Percentiles rank a stretch among this genome's conserved stretches.
phyloP scores from a whole-genome alignment of 768 basidiomycete genomes.

The Leucocoprinus birnbaumii region DNA sequence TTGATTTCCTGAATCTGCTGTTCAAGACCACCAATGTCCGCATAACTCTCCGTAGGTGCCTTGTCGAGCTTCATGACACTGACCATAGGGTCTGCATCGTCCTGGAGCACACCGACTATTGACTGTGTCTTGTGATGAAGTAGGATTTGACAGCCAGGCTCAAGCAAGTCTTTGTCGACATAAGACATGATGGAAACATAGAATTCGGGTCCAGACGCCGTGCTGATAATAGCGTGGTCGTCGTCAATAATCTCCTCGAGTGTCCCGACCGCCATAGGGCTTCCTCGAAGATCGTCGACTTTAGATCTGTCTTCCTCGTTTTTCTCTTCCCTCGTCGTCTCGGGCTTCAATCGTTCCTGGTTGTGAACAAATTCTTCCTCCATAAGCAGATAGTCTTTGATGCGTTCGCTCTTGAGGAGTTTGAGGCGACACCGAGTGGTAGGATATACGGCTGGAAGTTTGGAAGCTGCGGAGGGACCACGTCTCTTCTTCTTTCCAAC shows the following conservation, averaged over 20 bases:
- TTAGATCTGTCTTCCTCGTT: slow-evolving; percentile 92
- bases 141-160: slow-evolving; percentile 93
- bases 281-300: slow-evolving; percentile 92
- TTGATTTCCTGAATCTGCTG: slow-evolving; percentile 99
- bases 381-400: slow-evolving; percentile 94
- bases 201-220: slow-evolving; percentile 91
- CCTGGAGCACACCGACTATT: slow-evolving; percentile 92
- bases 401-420: slow-evolving; percentile 94
- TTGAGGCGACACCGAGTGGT: slow-evolving; percentile 95
- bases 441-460: slow-evolving; percentile 90
- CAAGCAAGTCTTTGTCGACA: slow-evolving; percentile 96
- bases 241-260: slow-evolving; percentile 98
- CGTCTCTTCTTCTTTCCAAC: slow-evolving; percentile 96
- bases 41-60: slow-evolving; percentile 97
- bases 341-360: slow-evolving; percentile 87
- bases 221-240: slow-evolving; percentile 98
- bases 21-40: slow-evolving; percentile 96
- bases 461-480: slow-evolving; percentile 88
- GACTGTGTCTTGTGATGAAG: slow-evolving; percentile 95
- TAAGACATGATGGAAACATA: slow-evolving; percentile 98
- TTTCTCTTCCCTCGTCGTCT: slow-evolving; percentile 87
- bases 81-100: slow-evolving; percentile 94
- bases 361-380: slow-evolving; percentile 95
- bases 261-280: slow-evolving; percentile 97
- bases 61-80: slow-evolving; percentile 99